Evolutionary conservation across 108 stramenopile genomes (phyloP).

Genomic region (Skeletonema menzelii): DNA sequence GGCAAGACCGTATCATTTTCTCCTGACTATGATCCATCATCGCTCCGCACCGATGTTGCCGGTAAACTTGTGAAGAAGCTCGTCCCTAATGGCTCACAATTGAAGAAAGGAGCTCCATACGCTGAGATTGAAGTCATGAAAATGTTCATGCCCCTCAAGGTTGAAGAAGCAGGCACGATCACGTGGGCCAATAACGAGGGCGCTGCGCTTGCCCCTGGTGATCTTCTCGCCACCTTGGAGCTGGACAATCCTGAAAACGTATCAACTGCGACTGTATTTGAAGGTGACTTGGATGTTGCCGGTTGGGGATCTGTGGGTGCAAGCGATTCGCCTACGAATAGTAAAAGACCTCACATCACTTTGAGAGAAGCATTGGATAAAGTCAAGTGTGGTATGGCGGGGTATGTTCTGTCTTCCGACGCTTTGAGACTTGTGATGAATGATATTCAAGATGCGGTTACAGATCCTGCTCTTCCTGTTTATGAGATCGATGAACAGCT

Average conservation of each 20-base stretch:
- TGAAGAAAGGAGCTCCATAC: constrained; percentile 89
- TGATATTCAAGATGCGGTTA: constrained; percentile 70
- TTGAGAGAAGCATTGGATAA: constrained; percentile 72
- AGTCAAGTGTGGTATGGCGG: constrained; percentile 85
- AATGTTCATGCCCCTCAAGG: constrained; percentile 99
- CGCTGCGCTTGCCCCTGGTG: constrained; percentile 90
- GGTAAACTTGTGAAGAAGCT: constrained; percentile 97
- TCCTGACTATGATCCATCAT: constrained; percentile 96
- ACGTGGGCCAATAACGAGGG: constrained; percentile 91
- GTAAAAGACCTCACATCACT: constrained; percentile 73
- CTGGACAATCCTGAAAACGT: constrained; percentile 96
- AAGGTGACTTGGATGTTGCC: constrained; percentile 65
- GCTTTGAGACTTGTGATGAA: constrained; percentile 59
- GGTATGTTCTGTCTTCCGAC: constrained; percentile 68
- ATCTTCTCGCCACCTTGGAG: constrained; percentile 89
- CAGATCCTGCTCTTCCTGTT: constrained; percentile 80
- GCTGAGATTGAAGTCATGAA: constrained; percentile 99
- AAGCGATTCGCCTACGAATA: constrained; percentile 10
- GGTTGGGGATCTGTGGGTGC: constrained; percentile 63
- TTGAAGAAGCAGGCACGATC: constrained; percentile 91
- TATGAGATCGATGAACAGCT: constrained; percentile 94
- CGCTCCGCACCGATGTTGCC: constrained; percentile 91
- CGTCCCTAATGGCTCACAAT: constrained; percentile 89
- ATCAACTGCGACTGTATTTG: constrained; percentile 63
- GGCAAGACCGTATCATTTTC: constrained; percentile 93